Evolutionary conservation across 345 rosid genomes (phyloP).

Genomic region (Populus simonii): DNA sequence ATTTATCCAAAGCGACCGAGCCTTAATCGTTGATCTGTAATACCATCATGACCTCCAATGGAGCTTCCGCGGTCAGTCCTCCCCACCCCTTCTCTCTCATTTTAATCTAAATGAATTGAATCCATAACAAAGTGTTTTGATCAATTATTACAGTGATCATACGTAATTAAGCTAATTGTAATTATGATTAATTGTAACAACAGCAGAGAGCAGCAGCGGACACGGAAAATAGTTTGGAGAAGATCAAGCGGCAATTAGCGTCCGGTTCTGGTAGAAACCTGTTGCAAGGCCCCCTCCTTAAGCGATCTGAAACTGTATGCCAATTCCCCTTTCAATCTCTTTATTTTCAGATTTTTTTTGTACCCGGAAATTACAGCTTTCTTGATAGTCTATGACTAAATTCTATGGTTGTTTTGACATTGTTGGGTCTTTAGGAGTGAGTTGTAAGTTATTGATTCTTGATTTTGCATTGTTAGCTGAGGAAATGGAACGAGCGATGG

Average conservation of each 20-base stretch:
- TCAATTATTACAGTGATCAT: background rate
- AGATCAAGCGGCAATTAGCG: conserved; percentile 92
- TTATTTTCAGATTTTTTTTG: background rate
- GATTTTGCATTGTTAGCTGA: conserved; percentile 42
- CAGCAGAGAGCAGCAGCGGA: conserved; percentile 48
- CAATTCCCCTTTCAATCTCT: background rate
- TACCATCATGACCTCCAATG: conserved; percentile 71
- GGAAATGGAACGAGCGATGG: conserved; percentile 99
- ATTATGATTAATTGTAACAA: background rate
- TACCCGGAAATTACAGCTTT: background rate
- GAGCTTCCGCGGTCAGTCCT: conserved; percentile 69
- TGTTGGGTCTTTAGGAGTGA: background rate
- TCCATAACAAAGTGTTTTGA: conserved; percentile 6
- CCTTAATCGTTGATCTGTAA: conserved; percentile 12
- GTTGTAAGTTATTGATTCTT: background rate
- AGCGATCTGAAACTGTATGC: conserved; percentile 94
- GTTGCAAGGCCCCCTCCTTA: conserved; percentile 94
- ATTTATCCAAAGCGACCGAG: background rate
- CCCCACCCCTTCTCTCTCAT: background rate
- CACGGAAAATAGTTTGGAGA: conserved; percentile 83
- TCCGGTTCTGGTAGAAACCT: conserved; percentile 87
- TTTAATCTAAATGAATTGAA: background rate
- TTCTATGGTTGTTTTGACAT: background rate
- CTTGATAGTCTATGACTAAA: background rate
- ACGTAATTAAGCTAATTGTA: background rate